Conservation (phyloP, 2,329 filamentous ascomycete species). For the Aspergillus japonicus region DNA sequence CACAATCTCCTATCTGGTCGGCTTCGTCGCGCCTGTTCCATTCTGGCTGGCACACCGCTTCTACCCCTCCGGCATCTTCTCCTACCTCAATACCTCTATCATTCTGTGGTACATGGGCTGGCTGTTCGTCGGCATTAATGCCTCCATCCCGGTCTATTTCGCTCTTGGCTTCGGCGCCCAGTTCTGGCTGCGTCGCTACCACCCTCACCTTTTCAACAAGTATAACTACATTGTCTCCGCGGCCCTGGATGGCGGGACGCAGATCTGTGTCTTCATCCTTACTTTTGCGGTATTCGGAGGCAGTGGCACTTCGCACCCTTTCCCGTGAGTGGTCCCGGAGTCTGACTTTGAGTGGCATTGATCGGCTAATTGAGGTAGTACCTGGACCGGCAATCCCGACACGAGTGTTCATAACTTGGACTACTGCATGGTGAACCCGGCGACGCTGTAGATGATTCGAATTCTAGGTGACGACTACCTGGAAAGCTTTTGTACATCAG, state of each 20-base stretch:
- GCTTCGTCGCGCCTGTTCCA: conserved; percentile 1
- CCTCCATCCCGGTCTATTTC: conserved; percentile 4
- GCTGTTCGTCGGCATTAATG: conserved; percentile 5
- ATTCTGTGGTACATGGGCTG: conserved; percentile 5
- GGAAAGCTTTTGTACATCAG: too few species aligned
- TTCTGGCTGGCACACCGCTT: conserved; percentile 2
- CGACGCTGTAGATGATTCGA: neutral
- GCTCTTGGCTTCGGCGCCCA: conserved; percentile 4
- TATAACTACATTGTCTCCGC: conserved; percentile 12
- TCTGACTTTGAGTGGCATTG: neutral
- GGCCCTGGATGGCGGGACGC: conserved; percentile 8
- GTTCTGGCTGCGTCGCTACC: conserved; percentile 9
- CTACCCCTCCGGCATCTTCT: conserved; percentile 1
- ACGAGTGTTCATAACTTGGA: conserved; percentile 4
- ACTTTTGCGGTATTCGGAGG: conserved; percentile 13
- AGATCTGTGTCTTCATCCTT: conserved; percentile 10
- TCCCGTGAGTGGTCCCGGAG: neutral
- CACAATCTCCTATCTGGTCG: conserved; percentile 2
- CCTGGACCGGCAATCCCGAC: conserved; percentile 1
- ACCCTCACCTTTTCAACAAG: conserved; percentile 9
- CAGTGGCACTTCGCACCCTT: conserved; percentile 7
- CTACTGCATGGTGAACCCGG: conserved; percentile 6
- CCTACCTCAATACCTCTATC: conserved; percentile 10
- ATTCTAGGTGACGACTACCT: too few species aligned
- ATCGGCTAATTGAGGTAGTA: neutral